Base-by-base conservation (phyloP, 2,329 filamentous ascomycete species). In the Phaeosphaeriaceae sp. region DNA sequence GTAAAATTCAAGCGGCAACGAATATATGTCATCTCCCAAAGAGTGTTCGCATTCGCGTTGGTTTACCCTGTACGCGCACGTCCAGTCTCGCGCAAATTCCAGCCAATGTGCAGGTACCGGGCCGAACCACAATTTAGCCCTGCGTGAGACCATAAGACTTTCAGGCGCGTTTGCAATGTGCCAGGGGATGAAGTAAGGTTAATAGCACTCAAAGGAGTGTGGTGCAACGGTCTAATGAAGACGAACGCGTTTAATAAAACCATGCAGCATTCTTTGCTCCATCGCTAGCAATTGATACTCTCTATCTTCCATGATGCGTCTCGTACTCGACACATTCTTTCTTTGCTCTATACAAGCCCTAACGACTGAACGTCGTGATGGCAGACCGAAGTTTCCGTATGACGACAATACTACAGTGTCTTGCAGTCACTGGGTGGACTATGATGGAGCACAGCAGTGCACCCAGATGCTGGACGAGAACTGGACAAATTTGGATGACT, bases 401-500 rank as follows among this genome's bases (percentile, higher is more conserved):
- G 36, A 51, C n/a, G 10, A 19, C 4, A 51, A 51, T 19, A 51
- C 49, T n/a, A 24, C 49, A 15, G 10, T 24, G 24, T 15, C 41
- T 21, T 51, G 49, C n/a, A 51, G 33, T 11, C 44, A 25, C 21
- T 51, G 49, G 49, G 21, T 51, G n/a, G 49, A 51, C 22, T 51
- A 44, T 22, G 49, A 51, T 51, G 40, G 49, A 24, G 25, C 49
- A 5, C 21, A 20, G 9, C 19, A 44, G 4, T 51, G 49, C 22
- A 40, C 49, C 33, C 11, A 41, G 7, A 51, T 51, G 49, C 49
- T 51, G 11, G 36, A 27, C 9, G 49, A 51, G 15, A 51, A 51
- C 21, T 45, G 13, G 21, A 21, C 49, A 6, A 45, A n/a, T 27
- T 25, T 51, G 13, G 21, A 42, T 10, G 40, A 51, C 11, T 51